Conservation (phyloP, 495 filamentous ascomycete genomes). For the Penicillium cataractarum region DNA sequence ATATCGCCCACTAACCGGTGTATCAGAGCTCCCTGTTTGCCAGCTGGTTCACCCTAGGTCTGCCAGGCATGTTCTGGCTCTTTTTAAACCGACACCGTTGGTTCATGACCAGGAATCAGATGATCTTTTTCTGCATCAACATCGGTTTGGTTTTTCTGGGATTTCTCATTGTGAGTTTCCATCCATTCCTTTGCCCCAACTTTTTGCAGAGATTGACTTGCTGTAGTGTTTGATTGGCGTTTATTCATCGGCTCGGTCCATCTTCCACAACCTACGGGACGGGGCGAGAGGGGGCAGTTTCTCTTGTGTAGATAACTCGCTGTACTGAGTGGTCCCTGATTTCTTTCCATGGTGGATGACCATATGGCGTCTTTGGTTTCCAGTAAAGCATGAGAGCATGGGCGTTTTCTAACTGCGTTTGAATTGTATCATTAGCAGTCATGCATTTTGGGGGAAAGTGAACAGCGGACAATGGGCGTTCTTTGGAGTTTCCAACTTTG, state of each 20-base stretch:
- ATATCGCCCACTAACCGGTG: slow-evolving; percentile 1
- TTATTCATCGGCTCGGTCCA: slow-evolving; percentile 38
- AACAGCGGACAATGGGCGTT: background rate
- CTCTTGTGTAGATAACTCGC: slow-evolving; percentile 38
- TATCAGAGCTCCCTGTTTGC: slow-evolving; percentile 31
- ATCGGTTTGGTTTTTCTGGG: slow-evolving; percentile 27
- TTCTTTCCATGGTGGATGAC: background rate
- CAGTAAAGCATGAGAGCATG: background rate
- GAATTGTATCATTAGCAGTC: background rate
- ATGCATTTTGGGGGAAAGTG: background rate
- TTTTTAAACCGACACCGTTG: slow-evolving; percentile 33
- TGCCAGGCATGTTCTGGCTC: slow-evolving; percentile 40
- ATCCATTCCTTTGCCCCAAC: background rate
- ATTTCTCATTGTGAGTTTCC: slow-evolving; percentile 33
- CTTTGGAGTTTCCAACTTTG: background rate
- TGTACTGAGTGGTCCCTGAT: background rate
- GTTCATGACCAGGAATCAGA: slow-evolving; percentile 23
- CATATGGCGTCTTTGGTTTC: background rate
- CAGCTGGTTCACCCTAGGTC: slow-evolving; percentile 35
- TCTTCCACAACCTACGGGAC: slow-evolving; percentile 23
- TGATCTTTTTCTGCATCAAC: slow-evolving; percentile 32
- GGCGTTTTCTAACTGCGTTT: background rate
- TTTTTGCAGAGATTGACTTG: background rate
- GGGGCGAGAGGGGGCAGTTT: slow-evolving; percentile 30
- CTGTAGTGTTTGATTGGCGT: slow-evolving; percentile 33